Evolutionary conservation across 768 basidiomycete species (phyloP).

Genomic region (Termitomyces sp.): DNA sequence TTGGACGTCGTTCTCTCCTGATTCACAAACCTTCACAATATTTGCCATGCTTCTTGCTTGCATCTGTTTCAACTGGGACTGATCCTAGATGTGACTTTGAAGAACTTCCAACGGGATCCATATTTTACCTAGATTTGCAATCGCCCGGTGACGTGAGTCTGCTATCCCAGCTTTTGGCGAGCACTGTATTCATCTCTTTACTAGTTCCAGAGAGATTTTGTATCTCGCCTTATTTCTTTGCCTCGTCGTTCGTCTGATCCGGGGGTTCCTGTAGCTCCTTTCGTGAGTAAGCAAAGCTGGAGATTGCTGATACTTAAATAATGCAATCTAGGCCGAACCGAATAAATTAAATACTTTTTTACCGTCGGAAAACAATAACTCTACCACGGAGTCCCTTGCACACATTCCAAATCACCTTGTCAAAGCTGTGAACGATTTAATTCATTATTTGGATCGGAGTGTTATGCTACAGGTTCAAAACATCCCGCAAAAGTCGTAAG

Average conservation of each 20-base stretch:
- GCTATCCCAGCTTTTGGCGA: not conserved
- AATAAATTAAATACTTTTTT: slow-evolving; percentile 41
- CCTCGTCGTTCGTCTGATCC: slow-evolving; percentile 9
- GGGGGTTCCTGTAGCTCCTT: slow-evolving; percentile 11
- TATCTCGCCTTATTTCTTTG: slow-evolving; percentile 10
- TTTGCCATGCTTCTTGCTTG: slow-evolving; percentile 53
- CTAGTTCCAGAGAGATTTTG: slow-evolving; percentile 9
- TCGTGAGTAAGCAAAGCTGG: slow-evolving; percentile 21
- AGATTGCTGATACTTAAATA: not conserved
- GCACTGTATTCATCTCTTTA: not conserved
- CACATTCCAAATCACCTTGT: slow-evolving; percentile 38
- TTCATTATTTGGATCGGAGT: slow-evolving; percentile 55
- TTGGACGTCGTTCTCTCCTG: slow-evolving; percentile 83
- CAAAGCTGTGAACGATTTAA: slow-evolving; percentile 43
- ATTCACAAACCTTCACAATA: slow-evolving; percentile 50
- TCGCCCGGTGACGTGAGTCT: not conserved
- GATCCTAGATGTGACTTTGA: slow-evolving; percentile 45
- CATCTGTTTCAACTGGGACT: slow-evolving; percentile 58
- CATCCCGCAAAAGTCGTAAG: slow-evolving; percentile 51
- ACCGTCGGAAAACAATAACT: slow-evolving; percentile 37
- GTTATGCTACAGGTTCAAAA: slow-evolving; percentile 63
- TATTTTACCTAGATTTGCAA: slow-evolving; percentile 50
- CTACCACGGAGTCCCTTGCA: slow-evolving; percentile 30
- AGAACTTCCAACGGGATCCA: slow-evolving; percentile 54
- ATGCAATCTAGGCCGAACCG: slow-evolving; percentile 35